Percentiles rank a stretch among this genome's conserved stretches.
Conservation (phyloP, 1,284 basidiomycete species). For the Ganoderma multipileum region DNA sequence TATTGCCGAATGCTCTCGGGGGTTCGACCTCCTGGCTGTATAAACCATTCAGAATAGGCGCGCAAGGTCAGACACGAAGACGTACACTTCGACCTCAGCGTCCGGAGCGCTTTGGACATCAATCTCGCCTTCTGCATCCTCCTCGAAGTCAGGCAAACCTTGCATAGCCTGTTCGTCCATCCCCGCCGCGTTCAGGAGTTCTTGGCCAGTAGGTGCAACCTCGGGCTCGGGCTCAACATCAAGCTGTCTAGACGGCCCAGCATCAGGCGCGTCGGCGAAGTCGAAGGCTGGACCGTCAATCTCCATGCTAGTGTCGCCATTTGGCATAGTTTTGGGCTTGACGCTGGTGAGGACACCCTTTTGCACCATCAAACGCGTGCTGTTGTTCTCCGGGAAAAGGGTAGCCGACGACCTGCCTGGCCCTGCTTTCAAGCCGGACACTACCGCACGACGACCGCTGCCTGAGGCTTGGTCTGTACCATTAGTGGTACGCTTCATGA, state of each 20-base stretch:
- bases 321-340: constrained; percentile 11
- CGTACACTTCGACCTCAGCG: not conserved
- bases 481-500: constrained; percentile 33
- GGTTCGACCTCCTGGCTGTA: not conserved
- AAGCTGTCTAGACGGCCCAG: not conserved
- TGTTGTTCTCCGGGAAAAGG: constrained; percentile 19
- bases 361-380: constrained; percentile 27
- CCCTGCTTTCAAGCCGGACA: constrained; percentile 47
- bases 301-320: not conserved
- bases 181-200: constrained; percentile 56
- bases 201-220: constrained; percentile 46
- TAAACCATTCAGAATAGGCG: constrained; percentile 17
- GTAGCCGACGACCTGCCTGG: constrained; percentile 53
- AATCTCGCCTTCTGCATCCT: constrained; percentile 41
- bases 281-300: not conserved
- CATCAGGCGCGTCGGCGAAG: not conserved
- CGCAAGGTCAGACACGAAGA: not conserved
- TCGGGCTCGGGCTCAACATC: not conserved
- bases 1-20: not conserved
- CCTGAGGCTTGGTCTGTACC: not conserved
- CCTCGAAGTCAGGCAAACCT: constrained; percentile 62
- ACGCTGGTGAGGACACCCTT: constrained; percentile 31
- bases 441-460: constrained; percentile 5
- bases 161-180: constrained; percentile 43
- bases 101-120: constrained; percentile 15